Conservation (phyloP, 2,329 filamentous ascomycete species). For the Colletotrichum spinosum region DNA sequence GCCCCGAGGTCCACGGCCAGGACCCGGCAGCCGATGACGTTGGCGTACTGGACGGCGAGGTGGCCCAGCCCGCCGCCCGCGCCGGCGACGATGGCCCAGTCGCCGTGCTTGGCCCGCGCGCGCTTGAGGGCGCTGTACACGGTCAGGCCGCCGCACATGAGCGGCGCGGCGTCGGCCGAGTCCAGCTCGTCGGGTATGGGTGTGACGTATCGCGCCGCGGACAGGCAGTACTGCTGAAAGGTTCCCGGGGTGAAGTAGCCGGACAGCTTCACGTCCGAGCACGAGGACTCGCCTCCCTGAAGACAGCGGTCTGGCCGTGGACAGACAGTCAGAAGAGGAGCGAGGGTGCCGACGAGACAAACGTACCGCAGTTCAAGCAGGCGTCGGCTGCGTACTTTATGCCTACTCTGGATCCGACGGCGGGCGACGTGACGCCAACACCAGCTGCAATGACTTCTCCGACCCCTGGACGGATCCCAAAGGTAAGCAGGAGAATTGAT, state of each 20-base stretch:
- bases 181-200: constrained; percentile 52
- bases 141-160: constrained; percentile 76
- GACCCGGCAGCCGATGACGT: constrained; percentile 43
- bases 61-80: constrained; percentile 46
- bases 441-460: constrained; percentile 39
- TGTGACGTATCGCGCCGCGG: constrained; percentile 54
- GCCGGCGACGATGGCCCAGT: constrained; percentile 45
- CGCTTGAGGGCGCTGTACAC: constrained; percentile 67
- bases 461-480: constrained; percentile 7
- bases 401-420: constrained; percentile 38
- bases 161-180: constrained; percentile 60
- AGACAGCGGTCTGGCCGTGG: constrained; percentile 38
- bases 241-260: constrained; percentile 43
- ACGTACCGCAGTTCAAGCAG: constrained; percentile 39
- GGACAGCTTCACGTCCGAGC: constrained; percentile 39
- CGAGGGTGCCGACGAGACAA: background rate
- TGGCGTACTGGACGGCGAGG: constrained; percentile 46
- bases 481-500: background rate
- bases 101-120: constrained; percentile 38
- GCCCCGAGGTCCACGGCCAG: constrained; percentile 44
- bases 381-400: constrained; percentile 41
- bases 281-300: constrained; percentile 40
- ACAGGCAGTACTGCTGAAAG: constrained; percentile 41
- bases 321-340: no score
- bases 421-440: constrained; percentile 31